These are phyloP conservation scores for Hypomyces perniciosus DNA, from an alignment of 2,329 filamentous ascomycete genomes.

Conservation along the genomic window DNA sequence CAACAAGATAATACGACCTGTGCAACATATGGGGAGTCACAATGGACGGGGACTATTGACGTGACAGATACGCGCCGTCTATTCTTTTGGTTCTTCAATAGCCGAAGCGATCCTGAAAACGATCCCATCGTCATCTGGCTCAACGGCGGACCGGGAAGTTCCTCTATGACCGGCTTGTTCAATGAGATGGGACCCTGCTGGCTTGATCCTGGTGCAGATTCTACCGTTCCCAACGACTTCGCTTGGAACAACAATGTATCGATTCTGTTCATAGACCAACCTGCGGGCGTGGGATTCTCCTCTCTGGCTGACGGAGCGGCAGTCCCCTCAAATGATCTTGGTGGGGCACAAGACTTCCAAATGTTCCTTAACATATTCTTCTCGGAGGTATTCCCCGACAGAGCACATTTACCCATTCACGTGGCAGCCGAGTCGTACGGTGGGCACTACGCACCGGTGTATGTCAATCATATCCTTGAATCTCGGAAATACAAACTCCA, in stretches of 20 bases:
- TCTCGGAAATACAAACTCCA: slow-evolving; percentile 7
- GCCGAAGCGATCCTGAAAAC: slow-evolving; percentile 18
- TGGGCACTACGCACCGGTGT: slow-evolving; percentile 33
- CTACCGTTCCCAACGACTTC: slow-evolving; percentile 13
- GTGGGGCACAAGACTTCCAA: slow-evolving; percentile 42
- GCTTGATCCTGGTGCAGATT: slow-evolving; percentile 5
- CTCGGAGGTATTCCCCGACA: slow-evolving; percentile 35
- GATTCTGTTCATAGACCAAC: slow-evolving; percentile 42
- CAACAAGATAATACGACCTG: slow-evolving; percentile 12
- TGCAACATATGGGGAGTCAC: slow-evolving; percentile 14
- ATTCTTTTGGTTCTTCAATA: slow-evolving; percentile 24
- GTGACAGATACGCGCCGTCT: slow-evolving; percentile 15
- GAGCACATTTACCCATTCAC: slow-evolving; percentile 33
- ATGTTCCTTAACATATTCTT: slow-evolving; percentile 43
- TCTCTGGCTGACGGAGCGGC: slow-evolving; percentile 24
- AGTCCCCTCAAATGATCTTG: slow-evolving; percentile 32
- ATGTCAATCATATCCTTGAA: slow-evolving; percentile 14
- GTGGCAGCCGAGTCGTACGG: slow-evolving; percentile 39
- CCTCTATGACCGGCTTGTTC: slow-evolving; percentile 14
- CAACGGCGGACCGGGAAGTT: slow-evolving; percentile 20
- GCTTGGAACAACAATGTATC: slow-evolving; percentile 21
- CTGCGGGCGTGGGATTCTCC: slow-evolving; percentile 55
- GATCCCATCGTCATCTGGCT: slow-evolving; percentile 44
- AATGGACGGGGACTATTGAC: slow-evolving; percentile 19
- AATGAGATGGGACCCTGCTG: slow-evolving; percentile 16